phyloP scores from a whole-genome alignment of 169 alveolate species.

The Cryptosporidium muris region DNA sequence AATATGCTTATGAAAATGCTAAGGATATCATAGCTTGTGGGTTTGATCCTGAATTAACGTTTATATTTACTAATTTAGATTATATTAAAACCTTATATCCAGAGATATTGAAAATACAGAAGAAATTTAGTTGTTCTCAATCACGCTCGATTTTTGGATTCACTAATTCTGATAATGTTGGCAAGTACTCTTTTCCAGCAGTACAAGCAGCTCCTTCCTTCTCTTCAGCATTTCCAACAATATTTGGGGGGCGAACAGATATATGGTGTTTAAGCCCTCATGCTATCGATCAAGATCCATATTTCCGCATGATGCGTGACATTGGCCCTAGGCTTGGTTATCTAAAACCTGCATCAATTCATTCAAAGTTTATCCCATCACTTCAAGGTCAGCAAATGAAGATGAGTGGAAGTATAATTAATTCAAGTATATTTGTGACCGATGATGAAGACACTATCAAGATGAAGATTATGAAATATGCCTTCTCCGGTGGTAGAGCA shows the following conservation, averaged over 20 bases:
- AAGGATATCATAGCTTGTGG: constrained; percentile 99
- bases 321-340: constrained; percentile 94
- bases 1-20: constrained; percentile 93
- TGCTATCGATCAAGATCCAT: constrained; percentile 99
- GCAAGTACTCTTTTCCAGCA: constrained; percentile 96
- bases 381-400: constrained; percentile 92
- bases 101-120: constrained; percentile 91
- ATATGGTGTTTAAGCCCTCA: constrained; percentile 94
- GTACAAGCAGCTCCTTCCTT: constrained; percentile 96
- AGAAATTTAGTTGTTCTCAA: constrained; percentile 93
- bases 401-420: constrained; percentile 82
- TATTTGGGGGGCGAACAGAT: constrained; percentile 88
- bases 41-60: constrained; percentile 96
- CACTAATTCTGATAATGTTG: constrained; percentile 90
- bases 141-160: constrained; percentile 94
- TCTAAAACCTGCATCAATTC: constrained; percentile 92
- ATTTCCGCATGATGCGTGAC: constrained; percentile 97
- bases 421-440: constrained; percentile 92
- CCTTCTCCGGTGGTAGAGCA: constrained; percentile 95
- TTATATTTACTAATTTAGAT: constrained; percentile 89
- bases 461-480: constrained; percentile 94
- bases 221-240: constrained; percentile 92
- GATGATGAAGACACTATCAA: constrained; percentile 92
- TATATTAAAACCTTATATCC: constrained; percentile 84
- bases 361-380: constrained; percentile 97